Evolutionary conservation across 257 asterid genomes (phyloP), one percentile per base, ranked within the genome.

Genomic region (Galeopsis tetrahit): DNA sequence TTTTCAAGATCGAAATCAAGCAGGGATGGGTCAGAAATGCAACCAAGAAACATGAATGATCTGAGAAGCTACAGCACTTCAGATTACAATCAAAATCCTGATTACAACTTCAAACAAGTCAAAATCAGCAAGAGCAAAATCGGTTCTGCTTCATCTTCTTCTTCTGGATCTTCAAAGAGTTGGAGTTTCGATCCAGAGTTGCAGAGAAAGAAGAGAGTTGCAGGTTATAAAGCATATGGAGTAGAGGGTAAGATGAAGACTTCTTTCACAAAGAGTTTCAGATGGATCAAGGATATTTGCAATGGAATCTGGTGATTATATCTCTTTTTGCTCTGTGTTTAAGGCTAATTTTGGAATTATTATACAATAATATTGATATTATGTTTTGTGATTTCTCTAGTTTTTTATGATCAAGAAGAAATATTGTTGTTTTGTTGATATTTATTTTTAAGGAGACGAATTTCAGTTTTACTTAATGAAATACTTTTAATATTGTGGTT

Each of bases 151-250:
- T 21, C 28, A 21, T 21, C 28, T 21, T 21, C 56, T n/a, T 49
- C 56, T 1, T 7, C 74, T 3, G 28, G 28, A 21, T 66, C 66
- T 58, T 72, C 93, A 4, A 88, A 81, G 72, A 81, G 56, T 5
- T 83, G 90, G 95, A 84, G 81, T 14, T 84, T 90, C 46, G 95
- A 90, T 67, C 89, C 95, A 10, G 98, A 93, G 69, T 62, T 93
- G 80, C 93, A 87, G 79, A 89, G 98, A 79, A 93, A 90, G 82
- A 93, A 81, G 75, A 93, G 98, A 49, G 90, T 93, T 68, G 90
- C 87, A 21, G 84, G 95, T 0, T 93, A 93, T 32, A 89, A 90
- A 58, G 91, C 92, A 0, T 90, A 90, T 56, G 83, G 88, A 4
- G 79, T 89, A 33, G 98, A 90, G 35, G 93, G 93, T 0, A 90